Base-by-base conservation (phyloP, 2,329 filamentous ascomycete genomes). In the Salinomyces thailandicus region DNA sequence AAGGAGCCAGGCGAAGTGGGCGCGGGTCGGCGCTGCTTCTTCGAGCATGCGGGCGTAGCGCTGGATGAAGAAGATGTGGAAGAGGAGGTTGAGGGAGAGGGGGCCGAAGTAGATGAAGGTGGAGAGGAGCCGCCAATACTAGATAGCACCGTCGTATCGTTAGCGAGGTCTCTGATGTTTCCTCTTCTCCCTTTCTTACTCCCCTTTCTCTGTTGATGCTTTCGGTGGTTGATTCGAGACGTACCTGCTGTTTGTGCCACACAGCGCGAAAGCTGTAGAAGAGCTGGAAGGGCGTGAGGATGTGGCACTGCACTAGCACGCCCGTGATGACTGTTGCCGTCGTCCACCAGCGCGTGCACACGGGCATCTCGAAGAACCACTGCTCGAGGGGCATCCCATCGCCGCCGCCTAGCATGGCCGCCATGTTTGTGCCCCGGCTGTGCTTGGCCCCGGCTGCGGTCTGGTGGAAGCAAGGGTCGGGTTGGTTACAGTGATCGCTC, bases 361-460 rank as follows among this genome's bases (percentile, higher is more conserved):
- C 77, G 3, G 91, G 91, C 82, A 95, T 95, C 62, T 98, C 91
- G 73, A 85, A 95, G 63, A 95, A 96, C 91, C 91, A 98, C 50
- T 89, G 81, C 63, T 96, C 91, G 5, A 98, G 72, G 28, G 89
- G 91, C 54, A 94, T 52, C 18, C 62, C 57, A 40, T 57, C 60
- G 31, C 63, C 60, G 19, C 49, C 57, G 38, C 63, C 58, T 34
- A 65, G 47, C 46, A 63, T 60, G 26, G 64, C 64, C 31, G 67
- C 66, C 66, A 69, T 69, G 43, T 18, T 56, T 43, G 28, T n/a
- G n/a, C 9, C 9, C 9, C 22, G 22, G 22, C 22, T 9, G 22
- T 8, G 22, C 9, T 26, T 26, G 22, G 9, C 26, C 31, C 11
- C 14, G 18, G 35, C 13, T 20, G 29, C n/a, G 36, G 17, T 18